These are phyloP conservation scores for Nakazawaea sp. DNA, from an alignment of 805 yeast genomes.

Conservation along the genomic window DNA sequence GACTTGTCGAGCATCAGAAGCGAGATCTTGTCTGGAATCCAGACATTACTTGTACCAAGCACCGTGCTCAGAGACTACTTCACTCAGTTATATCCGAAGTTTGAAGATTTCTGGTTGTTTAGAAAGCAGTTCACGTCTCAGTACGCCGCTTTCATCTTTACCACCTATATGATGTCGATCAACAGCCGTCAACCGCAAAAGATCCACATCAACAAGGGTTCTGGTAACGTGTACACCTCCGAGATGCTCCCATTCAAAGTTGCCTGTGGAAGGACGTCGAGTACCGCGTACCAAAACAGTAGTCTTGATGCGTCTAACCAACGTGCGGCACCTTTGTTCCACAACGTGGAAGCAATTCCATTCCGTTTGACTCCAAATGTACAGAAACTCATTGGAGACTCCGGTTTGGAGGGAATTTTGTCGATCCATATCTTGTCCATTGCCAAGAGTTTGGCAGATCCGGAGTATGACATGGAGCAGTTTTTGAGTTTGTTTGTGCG, in stretches of 20 bases:
- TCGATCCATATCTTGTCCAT: constrained; percentile 79
- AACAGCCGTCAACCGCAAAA: constrained; percentile 92
- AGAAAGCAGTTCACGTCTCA: constrained; percentile 92
- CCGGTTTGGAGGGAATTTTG: constrained; percentile 87
- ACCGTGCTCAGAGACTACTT: constrained; percentile 79
- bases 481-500: constrained; percentile 90
- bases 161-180: constrained; percentile 92
- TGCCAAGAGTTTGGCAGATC: constrained; percentile 84
- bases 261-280: constrained; percentile 40
- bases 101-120: constrained; percentile 96
- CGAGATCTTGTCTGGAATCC: constrained; percentile 87
- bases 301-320: constrained; percentile 40
- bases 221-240: constrained; percentile 89
- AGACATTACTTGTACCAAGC: constrained; percentile 78
- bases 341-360: constrained; percentile 89
- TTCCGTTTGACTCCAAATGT: constrained; percentile 95
- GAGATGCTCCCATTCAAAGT: constrained; percentile 92
- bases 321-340: constrained; percentile 74
- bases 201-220: constrained; percentile 70
- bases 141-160: constrained; percentile 87
- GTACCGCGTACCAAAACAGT: constrained; percentile 34
- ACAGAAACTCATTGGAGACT: constrained; percentile 88
- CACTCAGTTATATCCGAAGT: constrained; percentile 58
- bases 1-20: constrained; percentile 83
- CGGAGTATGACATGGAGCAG: constrained; percentile 87